phyloP scores from a whole-genome alignment of 495 filamentous ascomycete species.

The Hyaloscypha bicolor region DNA sequence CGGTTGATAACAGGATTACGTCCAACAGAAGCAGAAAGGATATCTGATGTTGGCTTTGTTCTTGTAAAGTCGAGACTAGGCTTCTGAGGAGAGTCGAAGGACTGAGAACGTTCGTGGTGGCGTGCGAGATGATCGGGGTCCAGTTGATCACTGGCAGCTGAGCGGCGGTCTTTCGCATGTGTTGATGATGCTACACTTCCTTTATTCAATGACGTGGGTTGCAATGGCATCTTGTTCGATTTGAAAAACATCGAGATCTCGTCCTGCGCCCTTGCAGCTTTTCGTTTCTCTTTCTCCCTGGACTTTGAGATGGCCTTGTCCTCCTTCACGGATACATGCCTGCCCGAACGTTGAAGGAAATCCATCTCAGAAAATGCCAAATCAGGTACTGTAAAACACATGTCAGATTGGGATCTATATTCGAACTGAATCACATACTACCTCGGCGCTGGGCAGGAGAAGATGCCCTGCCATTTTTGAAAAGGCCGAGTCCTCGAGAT shows the following conservation, averaged over 20 bases:
- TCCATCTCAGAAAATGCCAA: constrained; percentile 69
- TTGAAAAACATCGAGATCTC: constrained; percentile 47
- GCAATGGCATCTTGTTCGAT: constrained; percentile 10
- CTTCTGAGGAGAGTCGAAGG: not conserved
- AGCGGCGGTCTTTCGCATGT: not conserved
- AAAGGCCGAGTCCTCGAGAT: constrained; percentile 60
- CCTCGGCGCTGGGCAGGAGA: constrained; percentile 37
- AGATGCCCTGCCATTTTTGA: constrained; percentile 70
- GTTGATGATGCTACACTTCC: not conserved
- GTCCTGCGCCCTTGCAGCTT: constrained; percentile 36
- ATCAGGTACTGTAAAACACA: constrained; percentile 55
- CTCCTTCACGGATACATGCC: not conserved
- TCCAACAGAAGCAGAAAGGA: not conserved
- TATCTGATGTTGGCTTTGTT: constrained; percentile 1
- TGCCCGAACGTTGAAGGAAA: constrained; percentile 50
- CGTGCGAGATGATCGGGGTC: not conserved
- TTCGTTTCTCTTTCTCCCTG: constrained; percentile 32
- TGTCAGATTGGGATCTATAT: not conserved
- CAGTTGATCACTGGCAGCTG: not conserved
- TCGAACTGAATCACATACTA: constrained; percentile 17
- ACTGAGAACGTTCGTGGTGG: not conserved
- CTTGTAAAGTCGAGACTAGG: not conserved
- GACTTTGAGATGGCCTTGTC: constrained; percentile 23
- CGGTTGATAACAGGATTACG: not conserved
- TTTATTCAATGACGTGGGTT: constrained; percentile 13